Evolutionary conservation across 441 rosid species (phyloP).

Genomic region (Erodium trifolium): DNA sequence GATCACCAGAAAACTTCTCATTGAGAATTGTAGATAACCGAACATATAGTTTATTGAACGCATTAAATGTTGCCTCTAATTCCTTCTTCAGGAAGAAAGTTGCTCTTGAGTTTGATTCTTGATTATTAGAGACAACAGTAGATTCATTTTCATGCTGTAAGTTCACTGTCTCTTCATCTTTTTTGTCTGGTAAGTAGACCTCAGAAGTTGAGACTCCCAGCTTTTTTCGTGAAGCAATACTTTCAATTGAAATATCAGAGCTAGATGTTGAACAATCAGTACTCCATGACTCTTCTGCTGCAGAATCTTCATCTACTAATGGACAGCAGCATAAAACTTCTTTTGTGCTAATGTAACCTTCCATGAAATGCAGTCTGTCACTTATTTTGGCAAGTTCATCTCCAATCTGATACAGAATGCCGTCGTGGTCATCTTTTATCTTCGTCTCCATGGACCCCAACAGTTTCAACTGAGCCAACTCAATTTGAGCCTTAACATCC

Average conservation of each 20-base stretch:
- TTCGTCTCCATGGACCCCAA: constrained; percentile 22
- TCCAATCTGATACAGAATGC: constrained; percentile 33
- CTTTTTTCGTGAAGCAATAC: constrained; percentile 21
- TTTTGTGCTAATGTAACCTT: constrained; percentile 29
- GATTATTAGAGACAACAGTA: constrained; percentile 22
- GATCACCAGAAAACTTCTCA: constrained; percentile 20
- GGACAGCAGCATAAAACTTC: constrained; percentile 20
- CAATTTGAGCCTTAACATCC: constrained; percentile 25
- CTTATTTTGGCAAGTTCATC: constrained; percentile 37
- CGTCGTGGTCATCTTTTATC: constrained; percentile 24
- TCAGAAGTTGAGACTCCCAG: constrained; percentile 18
- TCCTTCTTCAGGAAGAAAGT: constrained; percentile 36
- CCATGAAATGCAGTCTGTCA: constrained; percentile 28
- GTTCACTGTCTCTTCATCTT: constrained; percentile 8
- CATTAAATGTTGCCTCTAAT: constrained; percentile 34
- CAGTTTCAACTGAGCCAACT: constrained; percentile 27
- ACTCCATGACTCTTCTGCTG: constrained; percentile 41
- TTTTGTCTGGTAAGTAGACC: constrained; percentile 18
- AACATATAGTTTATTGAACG: constrained; percentile 34
- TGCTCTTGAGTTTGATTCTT: constrained; percentile 19
- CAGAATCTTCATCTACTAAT: constrained; percentile 31
- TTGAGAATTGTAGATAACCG: constrained; percentile 25
- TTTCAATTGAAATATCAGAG: constrained; percentile 43
- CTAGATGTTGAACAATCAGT: constrained; percentile 46
- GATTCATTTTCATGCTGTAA: constrained; percentile 24